phyloP scores from a whole-genome alignment of 2,329 filamentous ascomycete genomes.

The Thelonectria rubi region DNA sequence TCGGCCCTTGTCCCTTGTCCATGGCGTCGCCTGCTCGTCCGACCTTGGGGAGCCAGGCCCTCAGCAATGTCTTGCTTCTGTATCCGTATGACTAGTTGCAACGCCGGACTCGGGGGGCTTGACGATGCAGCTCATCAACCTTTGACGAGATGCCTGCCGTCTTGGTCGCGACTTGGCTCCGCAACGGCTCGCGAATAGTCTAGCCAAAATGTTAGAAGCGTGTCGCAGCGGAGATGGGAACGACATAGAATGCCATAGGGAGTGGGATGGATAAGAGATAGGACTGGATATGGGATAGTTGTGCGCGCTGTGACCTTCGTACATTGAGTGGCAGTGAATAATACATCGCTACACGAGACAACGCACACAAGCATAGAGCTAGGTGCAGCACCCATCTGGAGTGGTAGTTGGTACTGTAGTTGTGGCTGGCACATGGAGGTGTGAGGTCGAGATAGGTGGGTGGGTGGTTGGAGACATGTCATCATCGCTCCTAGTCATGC shows the following conservation, averaged over 20 bases:
- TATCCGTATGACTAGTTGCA: slow-evolving; percentile 12
- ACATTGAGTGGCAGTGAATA: neutral
- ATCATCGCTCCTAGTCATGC: neutral
- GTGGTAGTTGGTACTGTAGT: neutral
- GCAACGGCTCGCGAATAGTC: neutral
- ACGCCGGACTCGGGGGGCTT: slow-evolving; percentile 17
- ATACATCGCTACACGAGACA: slow-evolving; percentile 17
- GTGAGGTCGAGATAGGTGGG: neutral
- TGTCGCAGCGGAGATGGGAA: slow-evolving; percentile 1
- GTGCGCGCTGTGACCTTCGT: slow-evolving; percentile 6
- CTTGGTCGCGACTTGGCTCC: neutral
- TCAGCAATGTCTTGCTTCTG: slow-evolving; percentile 19
- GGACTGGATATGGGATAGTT: slow-evolving; percentile 5
- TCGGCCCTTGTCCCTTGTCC: neutral
- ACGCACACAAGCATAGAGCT: slow-evolving; percentile 15
- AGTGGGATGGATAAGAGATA: slow-evolving; percentile 9
- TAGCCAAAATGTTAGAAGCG: neutral
- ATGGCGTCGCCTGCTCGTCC: slow-evolving; percentile 7
- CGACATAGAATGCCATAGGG: neutral
- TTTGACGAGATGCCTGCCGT: slow-evolving; percentile 12
- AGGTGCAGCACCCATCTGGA: neutral
- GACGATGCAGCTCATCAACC: slow-evolving; percentile 25
- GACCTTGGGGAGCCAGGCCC: slow-evolving; percentile 10
- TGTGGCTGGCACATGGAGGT: neutral
- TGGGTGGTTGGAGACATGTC: slow-evolving; percentile 10